These are phyloP conservation scores for Pleurostoma richardsiae DNA, from an alignment of 2,329 filamentous ascomycete species.

Conservation along the genomic window DNA sequence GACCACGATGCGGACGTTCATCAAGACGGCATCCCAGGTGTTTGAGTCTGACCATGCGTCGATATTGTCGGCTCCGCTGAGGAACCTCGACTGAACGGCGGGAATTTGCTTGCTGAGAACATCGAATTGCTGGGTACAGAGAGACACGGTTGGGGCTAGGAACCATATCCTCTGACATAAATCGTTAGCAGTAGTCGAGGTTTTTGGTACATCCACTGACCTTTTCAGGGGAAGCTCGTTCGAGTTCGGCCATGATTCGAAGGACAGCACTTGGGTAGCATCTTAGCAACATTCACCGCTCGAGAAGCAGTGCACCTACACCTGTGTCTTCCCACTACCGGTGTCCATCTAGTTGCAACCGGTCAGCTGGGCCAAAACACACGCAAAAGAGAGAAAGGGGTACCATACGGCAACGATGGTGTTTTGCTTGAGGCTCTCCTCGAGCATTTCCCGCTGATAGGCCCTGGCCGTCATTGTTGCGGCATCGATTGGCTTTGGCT, in stretches of 20 bases:
- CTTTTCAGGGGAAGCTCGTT: slow-evolving; percentile 46
- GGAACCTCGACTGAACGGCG: slow-evolving; percentile 51
- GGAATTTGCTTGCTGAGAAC: slow-evolving; percentile 58
- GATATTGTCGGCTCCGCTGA: slow-evolving; percentile 65
- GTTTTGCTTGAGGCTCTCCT: slow-evolving; percentile 62
- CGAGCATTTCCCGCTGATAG: slow-evolving; percentile 74
- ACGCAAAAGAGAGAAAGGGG: too few species aligned
- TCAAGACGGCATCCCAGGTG: slow-evolving; percentile 63
- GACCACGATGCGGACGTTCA: slow-evolving; percentile 65
- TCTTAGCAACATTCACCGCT: slow-evolving; percentile 11
- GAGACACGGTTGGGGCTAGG: slow-evolving; percentile 61
- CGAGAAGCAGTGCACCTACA: slow-evolving; percentile 43
- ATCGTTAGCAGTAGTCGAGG: slow-evolving; percentile 8
- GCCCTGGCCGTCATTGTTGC: slow-evolving; percentile 40
- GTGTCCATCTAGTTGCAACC: slow-evolving; percentile 62
- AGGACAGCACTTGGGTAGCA: slow-evolving; percentile 51
- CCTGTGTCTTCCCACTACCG: slow-evolving; percentile 72
- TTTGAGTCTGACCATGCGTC: slow-evolving; percentile 66
- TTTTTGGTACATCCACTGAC: slow-evolving; percentile 29
- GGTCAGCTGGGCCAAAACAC: neutral
- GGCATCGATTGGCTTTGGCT: too few species aligned
- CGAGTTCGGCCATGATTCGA: slow-evolving; percentile 61
- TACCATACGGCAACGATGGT: slow-evolving; percentile 61
- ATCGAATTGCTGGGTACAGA: slow-evolving; percentile 62
- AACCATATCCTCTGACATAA: slow-evolving; percentile 62